Percentiles rank a stretch among this genome's conserved stretches.
Evolutionary conservation across 164 flowering plant genomes (phyloP).

Genomic region (Vitis riparia): DNA sequence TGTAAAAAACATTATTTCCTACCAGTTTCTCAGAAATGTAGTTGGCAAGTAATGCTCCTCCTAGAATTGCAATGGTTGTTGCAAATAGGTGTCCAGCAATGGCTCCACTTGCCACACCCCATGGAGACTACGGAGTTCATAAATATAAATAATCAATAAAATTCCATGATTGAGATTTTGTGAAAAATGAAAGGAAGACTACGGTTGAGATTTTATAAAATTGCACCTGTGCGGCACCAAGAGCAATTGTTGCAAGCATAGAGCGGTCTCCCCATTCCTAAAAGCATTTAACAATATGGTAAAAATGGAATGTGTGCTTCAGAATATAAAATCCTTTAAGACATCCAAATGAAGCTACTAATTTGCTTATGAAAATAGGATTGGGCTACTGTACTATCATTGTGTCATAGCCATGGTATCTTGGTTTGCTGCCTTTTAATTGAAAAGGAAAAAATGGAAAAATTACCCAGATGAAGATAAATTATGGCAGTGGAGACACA

Average conservation of each 20-base stretch:
- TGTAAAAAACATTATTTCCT: conserved; percentile 4
- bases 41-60: conserved; percentile 91
- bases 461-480: no score
- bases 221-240: conserved; percentile 98
- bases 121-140: conserved; percentile 68
- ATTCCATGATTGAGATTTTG: not conserved
- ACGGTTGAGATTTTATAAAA: conserved; percentile 1
- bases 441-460: no score
- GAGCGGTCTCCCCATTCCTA: conserved; percentile 99
- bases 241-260: conserved; percentile 98
- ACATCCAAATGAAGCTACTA: not conserved
- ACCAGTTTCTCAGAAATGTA: conserved; percentile 97
- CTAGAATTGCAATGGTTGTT: conserved; percentile 72
- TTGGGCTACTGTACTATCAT: no score
- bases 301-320: not conserved
- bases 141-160: not conserved
- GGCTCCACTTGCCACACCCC: conserved; percentile 98
- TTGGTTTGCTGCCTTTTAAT: no score
- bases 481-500: no score
- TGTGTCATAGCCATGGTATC: no score
- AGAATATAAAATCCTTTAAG: not conserved
- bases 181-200: not conserved
- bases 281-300: not conserved
- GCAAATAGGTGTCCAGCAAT: conserved; percentile 92
- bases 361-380: not conserved